A percentile compares a stretch with the other conserved stretches of the same genome.
Conservation (phyloP, 1,284 basidiomycete genomes). For the Pseudomicrostroma phylloplanum region DNA sequence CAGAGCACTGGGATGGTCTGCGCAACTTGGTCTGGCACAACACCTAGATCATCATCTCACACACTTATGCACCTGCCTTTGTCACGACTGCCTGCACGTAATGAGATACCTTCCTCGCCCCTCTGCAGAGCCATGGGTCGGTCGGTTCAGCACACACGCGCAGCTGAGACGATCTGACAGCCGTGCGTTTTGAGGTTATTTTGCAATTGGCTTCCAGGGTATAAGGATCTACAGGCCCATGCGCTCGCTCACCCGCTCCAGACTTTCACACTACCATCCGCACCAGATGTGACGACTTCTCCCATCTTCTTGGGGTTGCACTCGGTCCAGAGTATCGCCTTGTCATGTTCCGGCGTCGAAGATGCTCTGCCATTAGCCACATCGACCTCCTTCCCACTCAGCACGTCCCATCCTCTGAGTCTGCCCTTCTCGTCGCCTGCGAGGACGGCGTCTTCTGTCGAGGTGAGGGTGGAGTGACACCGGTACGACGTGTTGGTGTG, state of each 20-base stretch:
- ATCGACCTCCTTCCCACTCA: conserved; percentile 62
- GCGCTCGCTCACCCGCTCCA: conserved; percentile 20
- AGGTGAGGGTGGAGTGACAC: conserved; percentile 71
- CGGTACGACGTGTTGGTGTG: conserved; percentile 70
- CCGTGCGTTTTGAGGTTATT: no score
- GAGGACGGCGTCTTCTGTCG: conserved; percentile 67
- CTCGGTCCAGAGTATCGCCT: conserved; percentile 80
- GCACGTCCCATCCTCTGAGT: conserved; percentile 85
- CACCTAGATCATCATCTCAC: conserved; percentile 21
- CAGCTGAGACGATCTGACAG: no score
- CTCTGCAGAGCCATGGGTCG: no score
- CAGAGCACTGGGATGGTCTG: conserved; percentile 48
- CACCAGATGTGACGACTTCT: conserved; percentile 75
- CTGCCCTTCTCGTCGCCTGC: conserved; percentile 82
- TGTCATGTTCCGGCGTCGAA: conserved; percentile 49
- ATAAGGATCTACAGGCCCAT: not conserved
- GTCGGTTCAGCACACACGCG: no score
- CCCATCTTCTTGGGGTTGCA: conserved; percentile 58
- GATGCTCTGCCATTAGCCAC: conserved; percentile 7
- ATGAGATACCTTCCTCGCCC: no score
- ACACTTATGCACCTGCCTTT: no score
- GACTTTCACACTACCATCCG: conserved; percentile 54
- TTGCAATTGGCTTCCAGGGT: no score
- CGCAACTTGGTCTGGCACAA: conserved; percentile 50
- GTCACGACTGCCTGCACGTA: no score